Evolutionary conservation across 257 asterid genomes (phyloP), one percentile per base, ranked within the genome.

Genomic region (Buddleja alternifolia): DNA sequence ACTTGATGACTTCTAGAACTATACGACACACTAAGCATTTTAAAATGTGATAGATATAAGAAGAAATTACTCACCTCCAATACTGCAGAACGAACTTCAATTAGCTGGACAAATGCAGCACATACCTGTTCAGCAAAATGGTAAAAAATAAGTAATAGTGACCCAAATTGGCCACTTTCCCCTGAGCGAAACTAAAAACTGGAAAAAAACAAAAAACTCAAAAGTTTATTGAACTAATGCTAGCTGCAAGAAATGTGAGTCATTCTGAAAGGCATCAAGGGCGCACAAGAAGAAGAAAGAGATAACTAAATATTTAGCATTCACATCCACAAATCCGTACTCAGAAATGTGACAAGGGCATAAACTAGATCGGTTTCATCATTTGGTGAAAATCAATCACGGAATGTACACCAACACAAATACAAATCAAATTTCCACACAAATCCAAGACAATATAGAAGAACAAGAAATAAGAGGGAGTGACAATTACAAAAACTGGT

Each of bases 61-160:
- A 77, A 54, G 48, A 55, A 72, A 32, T 41, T 16, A 68, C 78
- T 52, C 69, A 89, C 97, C 99, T 85, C 92, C 80, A 94, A 69
- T 68, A 83, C 80, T 75, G 88, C 83, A 60, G 93, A 82, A 52
- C 90, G 89, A 73, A 91, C 89, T 81, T 89, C 99, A 66, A 92
- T 77, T 69, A 94, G 84, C 74, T 94, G 98, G 71, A 94, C 99
- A 77, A 94, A 94, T 55, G 99, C 99, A 59, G 97, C 71, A 77
- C 97, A 94, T 21, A 94, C 99, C 98, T 93, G 87, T 77, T 51
- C 77, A 73, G 60, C 1, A 46, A 23, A 66, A 48, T 50, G 20
- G 17, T 2, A 60, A 29, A 60, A 71, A 57, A 47, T 32, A 70
- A 77, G 66, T 20, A 60, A 75, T 66, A 47, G 32, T 39, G 52